A percentile compares a stretch with the other conserved stretches of the same genome.
These are phyloP conservation scores for Gliomastix tumulicola DNA, from an alignment of 2,329 filamentous ascomycete genomes.

Conservation along the genomic window DNA sequence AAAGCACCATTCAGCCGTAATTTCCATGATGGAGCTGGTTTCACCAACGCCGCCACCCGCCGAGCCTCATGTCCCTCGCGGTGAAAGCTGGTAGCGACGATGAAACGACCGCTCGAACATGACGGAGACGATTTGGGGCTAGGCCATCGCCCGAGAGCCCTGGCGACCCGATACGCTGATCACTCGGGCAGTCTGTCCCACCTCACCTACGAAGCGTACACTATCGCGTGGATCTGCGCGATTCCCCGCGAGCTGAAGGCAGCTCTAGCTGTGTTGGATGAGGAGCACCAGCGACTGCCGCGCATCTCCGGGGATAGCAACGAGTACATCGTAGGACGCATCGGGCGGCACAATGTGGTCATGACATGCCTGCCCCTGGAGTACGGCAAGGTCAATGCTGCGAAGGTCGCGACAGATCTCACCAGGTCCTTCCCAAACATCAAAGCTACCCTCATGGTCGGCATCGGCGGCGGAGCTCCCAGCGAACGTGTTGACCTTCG, in stretches of 20 bases:
- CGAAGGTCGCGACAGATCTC: conserved; percentile 7
- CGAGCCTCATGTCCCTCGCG: too few relatives aligned
- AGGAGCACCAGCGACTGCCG: conserved; percentile 4
- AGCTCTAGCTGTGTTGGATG: conserved; percentile 10
- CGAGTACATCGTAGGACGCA: conserved; percentile 7
- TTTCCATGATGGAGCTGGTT: too few relatives aligned
- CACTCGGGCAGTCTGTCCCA: too few relatives aligned
- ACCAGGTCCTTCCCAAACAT: conserved; percentile 7
- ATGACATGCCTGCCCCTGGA: conserved; percentile 8
- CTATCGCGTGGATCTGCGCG: conserved; percentile 12
- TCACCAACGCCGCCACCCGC: too few relatives aligned
- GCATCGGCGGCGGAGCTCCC: conserved; percentile 17
- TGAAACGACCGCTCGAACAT: too few relatives aligned
- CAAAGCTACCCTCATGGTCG: conserved; percentile 11
- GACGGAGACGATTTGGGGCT: too few relatives aligned
- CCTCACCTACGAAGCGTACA: conserved; percentile 9
- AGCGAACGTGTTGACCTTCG: conserved; percentile 14
- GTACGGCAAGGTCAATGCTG: conserved; percentile 9
- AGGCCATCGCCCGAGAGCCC: too few relatives aligned
- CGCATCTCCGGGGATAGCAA: conserved; percentile 4
- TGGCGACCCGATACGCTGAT: too few relatives aligned
- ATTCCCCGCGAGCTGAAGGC: conserved; percentile 9
- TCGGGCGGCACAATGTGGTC: conserved; percentile 9
- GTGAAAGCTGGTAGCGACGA: too few relatives aligned
- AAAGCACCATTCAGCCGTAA: too few relatives aligned